Conservation (phyloP, 768 basidiomycete species). For the Russula abietina region DNA sequence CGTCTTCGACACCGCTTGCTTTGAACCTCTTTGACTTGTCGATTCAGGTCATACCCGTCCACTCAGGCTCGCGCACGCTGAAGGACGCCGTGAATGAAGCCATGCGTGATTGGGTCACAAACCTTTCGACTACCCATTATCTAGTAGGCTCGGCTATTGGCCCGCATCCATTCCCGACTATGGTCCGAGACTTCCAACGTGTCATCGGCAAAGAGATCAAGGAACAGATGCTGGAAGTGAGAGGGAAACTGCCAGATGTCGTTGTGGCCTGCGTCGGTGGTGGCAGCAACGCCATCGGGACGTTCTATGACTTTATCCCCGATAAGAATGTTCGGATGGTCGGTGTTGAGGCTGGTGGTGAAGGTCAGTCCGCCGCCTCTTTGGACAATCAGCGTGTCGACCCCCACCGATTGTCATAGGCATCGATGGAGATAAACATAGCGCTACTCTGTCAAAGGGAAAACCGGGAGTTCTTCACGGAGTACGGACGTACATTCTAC, state of each 20-base stretch:
- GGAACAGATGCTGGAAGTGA: conserved; percentile 61
- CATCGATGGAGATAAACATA: conserved; percentile 77
- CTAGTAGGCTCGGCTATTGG: conserved; percentile 96
- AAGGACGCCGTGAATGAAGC: conserved; percentile 99
- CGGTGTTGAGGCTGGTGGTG: conserved; percentile 96
- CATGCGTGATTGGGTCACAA: conserved; percentile 97
- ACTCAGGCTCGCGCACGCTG: conserved; percentile 89
- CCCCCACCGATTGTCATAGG: conserved; percentile 38
- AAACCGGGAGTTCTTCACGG: conserved; percentile 94
- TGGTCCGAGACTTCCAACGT: conserved; percentile 96
- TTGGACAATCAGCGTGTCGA: background rate
- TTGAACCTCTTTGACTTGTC: background rate
- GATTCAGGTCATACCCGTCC: conserved; percentile 80
- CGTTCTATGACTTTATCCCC: conserved; percentile 93
- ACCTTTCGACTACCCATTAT: conserved; percentile 90
- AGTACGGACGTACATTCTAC: conserved; percentile 91
- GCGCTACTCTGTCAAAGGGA: conserved; percentile 88
- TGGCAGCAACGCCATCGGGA: conserved; percentile 95
- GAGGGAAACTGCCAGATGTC: conserved; percentile 86
- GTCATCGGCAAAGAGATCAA: conserved; percentile 96
- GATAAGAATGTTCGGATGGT: conserved; percentile 81
- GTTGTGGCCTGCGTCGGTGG: conserved; percentile 98
- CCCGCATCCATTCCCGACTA: conserved; percentile 98
- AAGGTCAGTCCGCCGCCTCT: conserved; percentile 55
- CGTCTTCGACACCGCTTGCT: background rate